A percentile compares a stretch with the other conserved stretches of the same genome.
These are phyloP conservation scores for Claviceps digitariae DNA, from an alignment of 2,329 filamentous ascomycete genomes.

Conservation along the genomic window DNA sequence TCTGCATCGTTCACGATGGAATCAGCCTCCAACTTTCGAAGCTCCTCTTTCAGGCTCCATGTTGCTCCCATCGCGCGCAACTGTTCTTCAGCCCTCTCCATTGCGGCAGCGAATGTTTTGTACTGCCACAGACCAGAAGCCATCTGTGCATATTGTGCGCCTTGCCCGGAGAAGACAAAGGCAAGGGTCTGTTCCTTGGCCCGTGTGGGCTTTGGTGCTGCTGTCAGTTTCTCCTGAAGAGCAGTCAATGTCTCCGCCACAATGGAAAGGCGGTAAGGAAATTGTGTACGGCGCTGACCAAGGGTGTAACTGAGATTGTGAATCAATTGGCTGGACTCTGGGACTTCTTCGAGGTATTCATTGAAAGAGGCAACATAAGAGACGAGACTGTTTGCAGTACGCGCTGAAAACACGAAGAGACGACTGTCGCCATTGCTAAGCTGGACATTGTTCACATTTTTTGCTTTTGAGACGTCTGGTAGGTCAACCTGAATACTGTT, in stretches of 20 bases:
- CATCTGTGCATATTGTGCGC: constrained; percentile 16
- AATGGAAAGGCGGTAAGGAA: constrained; percentile 9
- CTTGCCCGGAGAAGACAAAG: constrained; percentile 22
- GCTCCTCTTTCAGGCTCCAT: constrained; percentile 16
- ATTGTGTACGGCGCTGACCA: constrained; percentile 15
- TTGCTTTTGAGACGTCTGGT: background rate
- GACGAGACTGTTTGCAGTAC: constrained; percentile 7
- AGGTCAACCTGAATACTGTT: background rate
- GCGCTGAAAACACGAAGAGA: constrained; percentile 9
- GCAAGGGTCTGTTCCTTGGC: background rate
- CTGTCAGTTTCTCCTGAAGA: constrained; percentile 7
- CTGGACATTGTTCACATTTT: background rate
- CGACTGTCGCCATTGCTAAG: constrained; percentile 1
- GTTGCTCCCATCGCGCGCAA: constrained; percentile 9
- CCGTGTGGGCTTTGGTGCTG: background rate
- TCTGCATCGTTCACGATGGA: constrained; percentile 7
- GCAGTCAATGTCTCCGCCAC: constrained; percentile 1
- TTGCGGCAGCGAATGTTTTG: constrained; percentile 6
- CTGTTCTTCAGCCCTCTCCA: constrained; percentile 10
- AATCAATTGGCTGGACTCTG: constrained; percentile 2
- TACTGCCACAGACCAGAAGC: constrained; percentile 1
- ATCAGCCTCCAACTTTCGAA: constrained; percentile 7
- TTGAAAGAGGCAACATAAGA: constrained; percentile 12
- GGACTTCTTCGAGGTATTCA: constrained; percentile 9
- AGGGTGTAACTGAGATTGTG: constrained; percentile 15